Evolutionary conservation across 192 early-diverging fungal genomes (phyloP), one percentile per base, ranked within the genome.

Genomic region (Coemansia sp.): DNA sequence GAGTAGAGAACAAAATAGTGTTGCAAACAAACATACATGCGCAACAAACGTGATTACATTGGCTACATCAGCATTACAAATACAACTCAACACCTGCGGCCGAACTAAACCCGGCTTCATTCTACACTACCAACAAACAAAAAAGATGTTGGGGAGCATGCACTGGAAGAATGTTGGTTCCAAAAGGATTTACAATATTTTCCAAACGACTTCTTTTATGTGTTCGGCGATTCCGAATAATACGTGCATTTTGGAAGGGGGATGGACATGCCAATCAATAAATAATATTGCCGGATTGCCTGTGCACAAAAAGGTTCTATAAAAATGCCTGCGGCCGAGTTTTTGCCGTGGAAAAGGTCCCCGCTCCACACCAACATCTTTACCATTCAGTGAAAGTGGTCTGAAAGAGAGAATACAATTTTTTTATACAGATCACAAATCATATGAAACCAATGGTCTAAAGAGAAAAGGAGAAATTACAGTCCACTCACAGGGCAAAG

Each of bases 381-480:
- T n/a, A n/a, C n/a, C n/a, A n/a, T n/a, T n/a, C n/a, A n/a, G n/a
- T 36, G 31, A n/a, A 50, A 41, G 13, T 10, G 4, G 14, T 17
- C 10, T 41, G 38, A 13, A 41, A 62, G 30, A 55, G 20, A 66
- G 38, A 23, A 38, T 45, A 30, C 38, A 50, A 29, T 38, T 55
- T 57, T 68, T 36, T n/a, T n/a, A n/a, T 37, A 58, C 29, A 54
- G 55, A 52, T 23, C 34, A 52, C 28, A 57, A 57, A 57, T 47
- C 50, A 62, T 20, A 48, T 25, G 23, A 60, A 31, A 47, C 44
- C n/a, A 47, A 47, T 60, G 41, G 25, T 60, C 45, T 45, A 64
- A 20, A 68, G 52, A 15, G 29, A 36, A 20, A 65, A 40, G 41
- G 30, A 31, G 40, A 53, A 53, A 53, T 53, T 53, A 53, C 50